These are phyloP conservation scores for Metarhizium robertsii DNA, from an alignment of 2,329 filamentous ascomycete species.

Conservation along the genomic window DNA sequence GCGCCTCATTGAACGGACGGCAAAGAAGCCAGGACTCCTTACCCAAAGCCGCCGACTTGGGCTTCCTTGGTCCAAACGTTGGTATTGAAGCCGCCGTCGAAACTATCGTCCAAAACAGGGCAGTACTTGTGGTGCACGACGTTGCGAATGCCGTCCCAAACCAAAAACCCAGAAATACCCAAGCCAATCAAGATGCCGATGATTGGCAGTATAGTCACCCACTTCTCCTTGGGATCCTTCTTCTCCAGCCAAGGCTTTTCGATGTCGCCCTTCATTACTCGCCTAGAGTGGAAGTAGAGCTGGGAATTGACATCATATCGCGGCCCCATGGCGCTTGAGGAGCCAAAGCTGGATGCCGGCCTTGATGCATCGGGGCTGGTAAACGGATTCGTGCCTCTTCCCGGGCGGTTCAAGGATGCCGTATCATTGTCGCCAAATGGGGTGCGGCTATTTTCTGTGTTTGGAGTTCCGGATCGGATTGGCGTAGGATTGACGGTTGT, in stretches of 20 bases:
- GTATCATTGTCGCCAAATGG: slow-evolving; percentile 33
- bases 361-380: slow-evolving; percentile 34
- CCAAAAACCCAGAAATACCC: slow-evolving; percentile 56
- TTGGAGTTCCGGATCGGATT: slow-evolving; percentile 31
- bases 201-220: slow-evolving; percentile 73
- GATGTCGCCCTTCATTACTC: slow-evolving; percentile 61
- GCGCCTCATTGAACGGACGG: not conserved
- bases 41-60: slow-evolving; percentile 69
- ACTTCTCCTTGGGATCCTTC: slow-evolving; percentile 71
- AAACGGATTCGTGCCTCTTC: slow-evolving; percentile 32
- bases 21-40: slow-evolving; percentile 21
- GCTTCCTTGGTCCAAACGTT: slow-evolving; percentile 66
- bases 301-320: slow-evolving; percentile 29
- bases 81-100: slow-evolving; percentile 46
- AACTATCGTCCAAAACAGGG: slow-evolving; percentile 57
- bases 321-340: slow-evolving; percentile 29
- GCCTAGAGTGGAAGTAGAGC: slow-evolving; percentile 64
- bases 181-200: slow-evolving; percentile 63
- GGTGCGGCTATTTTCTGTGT: slow-evolving; percentile 28
- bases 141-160: slow-evolving; percentile 65
- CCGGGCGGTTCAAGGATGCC: slow-evolving; percentile 22
- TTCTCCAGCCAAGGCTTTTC: slow-evolving; percentile 72
- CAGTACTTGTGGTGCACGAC: slow-evolving; percentile 71
- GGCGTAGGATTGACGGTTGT: slow-evolving; percentile 30
- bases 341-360: slow-evolving; percentile 37